These are phyloP conservation scores for Nepenthes mirabilis DNA, from an alignment of 148 eudicot species.

Conservation along the genomic window DNA sequence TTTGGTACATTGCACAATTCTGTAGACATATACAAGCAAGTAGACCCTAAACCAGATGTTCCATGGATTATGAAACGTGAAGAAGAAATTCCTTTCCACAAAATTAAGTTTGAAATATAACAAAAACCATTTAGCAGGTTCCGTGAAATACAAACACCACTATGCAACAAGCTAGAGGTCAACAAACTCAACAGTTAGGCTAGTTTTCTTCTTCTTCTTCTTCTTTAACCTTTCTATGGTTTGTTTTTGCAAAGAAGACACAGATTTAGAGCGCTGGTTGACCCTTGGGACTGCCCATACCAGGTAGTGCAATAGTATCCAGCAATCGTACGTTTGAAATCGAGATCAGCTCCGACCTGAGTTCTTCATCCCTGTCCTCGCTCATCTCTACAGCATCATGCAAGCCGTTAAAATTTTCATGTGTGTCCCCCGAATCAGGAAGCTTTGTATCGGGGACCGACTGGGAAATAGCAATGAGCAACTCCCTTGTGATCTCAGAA, in stretches of 20 bases:
- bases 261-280: background rate
- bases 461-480: conserved; percentile 44
- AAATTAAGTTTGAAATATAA: too few relatives aligned
- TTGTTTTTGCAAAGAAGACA: background rate
- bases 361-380: conserved; percentile 16
- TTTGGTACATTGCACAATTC: too few relatives aligned
- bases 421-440: background rate
- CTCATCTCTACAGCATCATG: conserved; percentile 3
- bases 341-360: conserved; percentile 36
- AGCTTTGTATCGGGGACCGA: conserved; percentile 16
- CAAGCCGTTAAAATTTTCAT: conserved; percentile 2
- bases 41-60: too few relatives aligned
- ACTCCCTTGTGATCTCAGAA: conserved; percentile 32
- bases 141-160: too few relatives aligned
- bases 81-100: too few relatives aligned
- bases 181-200: too few relatives aligned
- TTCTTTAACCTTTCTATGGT: too few relatives aligned
- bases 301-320: conserved; percentile 9
- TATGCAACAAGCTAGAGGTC: too few relatives aligned
- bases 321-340: conserved; percentile 28
- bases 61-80: too few relatives aligned
- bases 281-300: conserved; percentile 5
- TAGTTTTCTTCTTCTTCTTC: too few relatives aligned
- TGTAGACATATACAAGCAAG: too few relatives aligned
- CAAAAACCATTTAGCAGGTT: too few relatives aligned